Evolutionary conservation across 139 green algal genomes (phyloP).

Genomic region (Coelastrella sp.): DNA sequence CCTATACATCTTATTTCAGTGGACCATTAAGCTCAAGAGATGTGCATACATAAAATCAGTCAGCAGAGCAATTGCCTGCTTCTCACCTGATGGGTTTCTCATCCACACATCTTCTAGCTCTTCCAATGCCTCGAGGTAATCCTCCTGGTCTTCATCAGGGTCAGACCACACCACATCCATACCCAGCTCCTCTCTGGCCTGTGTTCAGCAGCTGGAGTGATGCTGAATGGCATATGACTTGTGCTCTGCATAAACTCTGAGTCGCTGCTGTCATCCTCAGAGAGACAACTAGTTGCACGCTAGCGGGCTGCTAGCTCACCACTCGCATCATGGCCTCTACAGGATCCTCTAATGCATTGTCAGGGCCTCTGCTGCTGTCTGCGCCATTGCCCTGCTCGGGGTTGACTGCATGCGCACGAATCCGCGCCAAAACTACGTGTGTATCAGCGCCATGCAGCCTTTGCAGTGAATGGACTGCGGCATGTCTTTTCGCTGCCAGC

Average conservation of each 20-base stretch:
- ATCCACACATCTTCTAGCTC: conserved; percentile 35
- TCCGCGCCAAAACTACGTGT: background rate
- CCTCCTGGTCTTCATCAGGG: background rate
- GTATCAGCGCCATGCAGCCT: too few relatives aligned
- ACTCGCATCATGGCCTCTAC: conserved; percentile 19
- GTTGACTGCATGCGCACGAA: background rate
- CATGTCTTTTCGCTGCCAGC: too few relatives aligned
- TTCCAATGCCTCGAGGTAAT: background rate
- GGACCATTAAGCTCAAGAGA: too few relatives aligned
- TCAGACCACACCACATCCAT: conserved; percentile 17
- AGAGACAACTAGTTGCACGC: too few relatives aligned
- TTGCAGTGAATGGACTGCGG: too few relatives aligned
- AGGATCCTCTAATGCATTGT: background rate
- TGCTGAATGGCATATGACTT: background rate
- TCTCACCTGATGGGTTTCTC: conserved; percentile 29
- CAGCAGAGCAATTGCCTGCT: background rate
- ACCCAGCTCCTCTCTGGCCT: conserved; percentile 4
- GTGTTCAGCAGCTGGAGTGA: background rate
- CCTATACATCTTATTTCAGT: too few relatives aligned
- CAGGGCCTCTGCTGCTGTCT: background rate
- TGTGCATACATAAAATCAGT: background rate
- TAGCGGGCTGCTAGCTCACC: background rate
- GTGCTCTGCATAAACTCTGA: background rate
- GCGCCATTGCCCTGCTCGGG: background rate
- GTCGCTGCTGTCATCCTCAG: too few relatives aligned